phyloP scores from a whole-genome alignment of 306 rosid species.

The Abrus precatorius region DNA sequence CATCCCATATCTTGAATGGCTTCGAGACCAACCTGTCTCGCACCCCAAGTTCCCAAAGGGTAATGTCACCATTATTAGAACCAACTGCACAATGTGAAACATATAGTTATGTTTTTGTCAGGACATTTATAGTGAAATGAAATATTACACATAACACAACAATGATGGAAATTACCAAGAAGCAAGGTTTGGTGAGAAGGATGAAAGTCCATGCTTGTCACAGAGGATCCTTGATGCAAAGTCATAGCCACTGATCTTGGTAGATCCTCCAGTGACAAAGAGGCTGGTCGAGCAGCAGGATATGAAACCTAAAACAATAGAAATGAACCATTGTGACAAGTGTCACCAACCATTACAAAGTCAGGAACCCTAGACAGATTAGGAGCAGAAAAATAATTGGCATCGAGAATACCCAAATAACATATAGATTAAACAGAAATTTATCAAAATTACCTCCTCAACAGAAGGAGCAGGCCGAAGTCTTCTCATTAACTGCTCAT shows the following conservation, averaged over 20 bases:
- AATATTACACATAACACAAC: slow-evolving; percentile 27
- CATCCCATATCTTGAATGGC: slow-evolving; percentile 86
- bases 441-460: slow-evolving; percentile 71
- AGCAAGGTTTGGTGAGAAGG: slow-evolving; percentile 79
- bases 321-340: slow-evolving; percentile 38
- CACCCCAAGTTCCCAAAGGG: slow-evolving; percentile 79
- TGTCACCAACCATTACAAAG: slow-evolving; percentile 37
- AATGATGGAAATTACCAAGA: slow-evolving; percentile 64
- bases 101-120: slow-evolving; percentile 30
- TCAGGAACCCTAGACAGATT: slow-evolving; percentile 13
- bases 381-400: slow-evolving; percentile 17
- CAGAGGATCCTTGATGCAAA: slow-evolving; percentile 80
- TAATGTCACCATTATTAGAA: slow-evolving; percentile 75
- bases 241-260: slow-evolving; percentile 81
- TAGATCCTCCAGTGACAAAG: slow-evolving; percentile 80
- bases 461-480: slow-evolving; percentile 70
- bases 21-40: slow-evolving; percentile 78
- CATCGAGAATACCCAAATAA: slow-evolving; percentile 37
- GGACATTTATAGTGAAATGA: slow-evolving; percentile 20
- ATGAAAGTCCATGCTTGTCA: slow-evolving; percentile 97
- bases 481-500: slow-evolving; percentile 79
- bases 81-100: slow-evolving; percentile 70
- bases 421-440: slow-evolving; percentile 29
- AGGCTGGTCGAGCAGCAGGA: slow-evolving; percentile 69
- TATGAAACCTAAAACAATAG: slow-evolving; percentile 68